Conservation (phyloP, 208 protist genomes). For the Angomonas ambiguus region DNA sequence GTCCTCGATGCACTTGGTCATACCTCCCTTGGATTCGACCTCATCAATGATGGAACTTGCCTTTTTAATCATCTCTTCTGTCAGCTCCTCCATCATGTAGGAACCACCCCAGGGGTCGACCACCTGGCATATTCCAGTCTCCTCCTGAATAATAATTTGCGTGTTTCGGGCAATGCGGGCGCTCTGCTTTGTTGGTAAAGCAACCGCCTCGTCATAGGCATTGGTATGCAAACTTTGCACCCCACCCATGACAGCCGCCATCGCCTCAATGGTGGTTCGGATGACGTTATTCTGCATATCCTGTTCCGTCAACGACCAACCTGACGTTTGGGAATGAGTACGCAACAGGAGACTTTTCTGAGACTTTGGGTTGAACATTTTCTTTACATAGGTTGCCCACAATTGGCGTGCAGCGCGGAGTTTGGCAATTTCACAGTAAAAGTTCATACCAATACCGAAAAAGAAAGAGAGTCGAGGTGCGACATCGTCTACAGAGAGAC, state of each 20-base stretch:
- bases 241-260: constrained; percentile 93
- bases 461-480: constrained; percentile 95
- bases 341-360: constrained; percentile 85
- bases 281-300: constrained; percentile 97
- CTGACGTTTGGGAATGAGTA: constrained; percentile 96
- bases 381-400: constrained; percentile 92
- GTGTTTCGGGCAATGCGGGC: constrained; percentile 95
- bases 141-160: constrained; percentile 94
- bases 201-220: constrained; percentile 93
- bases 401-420: constrained; percentile 92
- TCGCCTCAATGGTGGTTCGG: constrained; percentile 95
- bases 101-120: constrained; percentile 88
- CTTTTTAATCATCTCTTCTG: constrained; percentile 76
- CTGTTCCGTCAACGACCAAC: constrained; percentile 96
- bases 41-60: constrained; percentile 89
- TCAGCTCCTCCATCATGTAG: constrained; percentile 95
- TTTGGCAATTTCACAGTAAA: constrained; percentile 96
- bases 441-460: constrained; percentile 97
- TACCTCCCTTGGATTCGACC: constrained; percentile 80
- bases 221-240: constrained; percentile 95
- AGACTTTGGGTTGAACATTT: constrained; percentile 92
- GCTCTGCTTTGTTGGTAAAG: constrained; percentile 91
- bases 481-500: constrained; percentile 91
- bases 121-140: constrained; percentile 85
- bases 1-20: constrained; percentile 77